Evolutionary conservation across 768 basidiomycete species (phyloP).

Genomic region (Termitomyces sp.): DNA sequence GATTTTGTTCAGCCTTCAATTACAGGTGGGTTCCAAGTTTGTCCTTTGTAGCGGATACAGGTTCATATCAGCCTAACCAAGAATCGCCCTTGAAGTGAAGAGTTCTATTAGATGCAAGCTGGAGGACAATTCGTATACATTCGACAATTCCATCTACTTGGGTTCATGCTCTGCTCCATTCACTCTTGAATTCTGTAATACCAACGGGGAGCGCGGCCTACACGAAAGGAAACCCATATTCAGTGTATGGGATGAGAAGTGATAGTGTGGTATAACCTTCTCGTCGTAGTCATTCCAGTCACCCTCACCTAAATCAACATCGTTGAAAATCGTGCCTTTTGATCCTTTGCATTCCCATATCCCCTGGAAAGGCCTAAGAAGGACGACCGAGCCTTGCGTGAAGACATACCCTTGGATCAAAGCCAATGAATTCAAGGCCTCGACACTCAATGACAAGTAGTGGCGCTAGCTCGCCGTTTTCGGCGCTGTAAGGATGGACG

Average conservation of each 20-base stretch:
- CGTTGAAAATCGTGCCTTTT: slow-evolving; percentile 50
- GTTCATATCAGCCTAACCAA: background rate
- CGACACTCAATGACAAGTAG: slow-evolving; percentile 78
- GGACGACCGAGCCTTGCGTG: background rate
- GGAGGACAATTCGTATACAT: background rate
- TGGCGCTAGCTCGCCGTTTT: slow-evolving; percentile 57
- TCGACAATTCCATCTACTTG: background rate
- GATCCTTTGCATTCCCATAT: slow-evolving; percentile 70
- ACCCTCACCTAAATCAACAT: slow-evolving; percentile 60
- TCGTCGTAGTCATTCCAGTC: slow-evolving; percentile 93
- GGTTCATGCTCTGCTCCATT: slow-evolving; percentile 59
- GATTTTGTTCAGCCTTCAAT: background rate
- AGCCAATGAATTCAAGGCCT: slow-evolving; percentile 76
- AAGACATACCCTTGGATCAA: slow-evolving; percentile 61
- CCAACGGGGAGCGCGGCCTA: slow-evolving; percentile 63
- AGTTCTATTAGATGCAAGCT: background rate
- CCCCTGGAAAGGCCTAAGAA: slow-evolving; percentile 41
- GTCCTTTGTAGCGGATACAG: background rate
- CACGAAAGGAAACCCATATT: background rate
- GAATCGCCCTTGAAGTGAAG: background rate
- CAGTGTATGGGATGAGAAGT: background rate
- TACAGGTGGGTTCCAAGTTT: no score
- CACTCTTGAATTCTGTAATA: slow-evolving; percentile 59
- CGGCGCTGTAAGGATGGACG: slow-evolving; percentile 50
- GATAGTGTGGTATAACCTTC: slow-evolving; percentile 45